Evolutionary conservation across 257 asterid species (phyloP), one percentile per base, ranked within the genome.

Genomic region (Rhazya stricta): DNA sequence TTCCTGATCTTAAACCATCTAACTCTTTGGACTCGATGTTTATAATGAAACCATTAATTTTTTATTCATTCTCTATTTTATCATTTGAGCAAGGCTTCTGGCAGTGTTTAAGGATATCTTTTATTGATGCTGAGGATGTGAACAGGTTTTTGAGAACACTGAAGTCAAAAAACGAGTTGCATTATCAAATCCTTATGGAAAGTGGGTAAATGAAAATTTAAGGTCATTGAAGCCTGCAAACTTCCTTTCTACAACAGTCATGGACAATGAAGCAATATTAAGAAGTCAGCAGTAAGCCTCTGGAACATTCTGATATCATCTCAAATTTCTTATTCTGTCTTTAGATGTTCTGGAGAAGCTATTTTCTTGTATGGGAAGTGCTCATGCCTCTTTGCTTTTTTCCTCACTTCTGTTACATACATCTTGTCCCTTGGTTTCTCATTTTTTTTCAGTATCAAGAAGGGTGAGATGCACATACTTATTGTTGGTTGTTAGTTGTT

Each of bases 91-190:
- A 62, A 16, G 37, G 42, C 5, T 62, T 34, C 36, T 65, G 69
- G 21, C 18, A 3, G 21, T 66, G 19, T 66, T 41, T 66, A 23
- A 21, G 29, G 32, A 37, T 32, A 65, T 65, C 2, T 39, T 39
- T 66, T 39, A 34, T 46, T 63, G 43, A 16, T 71, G 66, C 65
- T 75, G 21, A 13, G 58, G 72, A 78, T 70, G 60, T 60, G 37
- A 39, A 45, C 76, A 95, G 99, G 99, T 95, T 48, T 92, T 83
- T 75, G 99, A 95, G 83, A 95, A 95, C 79, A 89, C 98, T 50
- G 98, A 95, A 82, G 99, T 95, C 57, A 95, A 95, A 87, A 90
- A 85, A 83, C 89, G 96, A 85, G 89, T 92, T 76, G 97, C 99
- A 39, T 84, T 85, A 65, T 80, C 83, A 42, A 81, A 85, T 82